Evolutionary conservation across 345 rosid genomes (phyloP).

Genomic region (Populus deltoides): DNA sequence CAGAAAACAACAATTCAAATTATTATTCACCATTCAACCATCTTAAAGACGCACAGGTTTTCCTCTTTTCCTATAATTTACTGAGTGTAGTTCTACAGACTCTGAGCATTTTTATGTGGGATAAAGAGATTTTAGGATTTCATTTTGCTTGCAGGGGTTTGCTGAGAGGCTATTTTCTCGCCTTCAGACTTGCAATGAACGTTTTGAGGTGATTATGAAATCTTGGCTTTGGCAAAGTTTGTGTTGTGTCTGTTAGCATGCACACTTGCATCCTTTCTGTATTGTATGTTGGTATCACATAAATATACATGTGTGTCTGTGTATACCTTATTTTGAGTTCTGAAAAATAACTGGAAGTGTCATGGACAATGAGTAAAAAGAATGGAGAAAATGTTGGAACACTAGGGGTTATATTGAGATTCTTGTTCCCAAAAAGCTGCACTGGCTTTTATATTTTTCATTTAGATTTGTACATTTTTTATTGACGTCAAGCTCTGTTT

Average conservation of each 20-base stretch:
- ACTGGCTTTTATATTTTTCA: neutral
- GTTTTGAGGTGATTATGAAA: slow-evolving; percentile 60
- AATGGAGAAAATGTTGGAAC: neutral
- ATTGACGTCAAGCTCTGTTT: neutral
- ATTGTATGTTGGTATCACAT: neutral
- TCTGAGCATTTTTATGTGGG: neutral
- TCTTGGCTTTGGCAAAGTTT: neutral
- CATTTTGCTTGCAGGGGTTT: slow-evolving; percentile 55
- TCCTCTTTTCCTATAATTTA: slow-evolving; percentile 7
- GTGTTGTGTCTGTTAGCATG: neutral
- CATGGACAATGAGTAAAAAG: neutral
- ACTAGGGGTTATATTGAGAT: neutral
- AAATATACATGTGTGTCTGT: neutral
- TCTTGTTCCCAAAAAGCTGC: neutral
- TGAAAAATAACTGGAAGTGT: neutral
- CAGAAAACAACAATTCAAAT: slow-evolving; percentile 42
- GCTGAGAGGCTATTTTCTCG: slow-evolving; percentile 83
- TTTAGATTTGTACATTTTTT: neutral
- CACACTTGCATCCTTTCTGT: neutral
- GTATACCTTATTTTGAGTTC: neutral
- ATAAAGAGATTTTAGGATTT: neutral
- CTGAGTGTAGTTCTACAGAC: neutral
- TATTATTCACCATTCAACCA: slow-evolving; percentile 81
- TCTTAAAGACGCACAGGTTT: slow-evolving; percentile 87
- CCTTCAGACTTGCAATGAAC: slow-evolving; percentile 84